These are phyloP conservation scores for Kalmusia sp. DNA, from an alignment of 2,329 filamentous ascomycete genomes.

Conservation along the genomic window DNA sequence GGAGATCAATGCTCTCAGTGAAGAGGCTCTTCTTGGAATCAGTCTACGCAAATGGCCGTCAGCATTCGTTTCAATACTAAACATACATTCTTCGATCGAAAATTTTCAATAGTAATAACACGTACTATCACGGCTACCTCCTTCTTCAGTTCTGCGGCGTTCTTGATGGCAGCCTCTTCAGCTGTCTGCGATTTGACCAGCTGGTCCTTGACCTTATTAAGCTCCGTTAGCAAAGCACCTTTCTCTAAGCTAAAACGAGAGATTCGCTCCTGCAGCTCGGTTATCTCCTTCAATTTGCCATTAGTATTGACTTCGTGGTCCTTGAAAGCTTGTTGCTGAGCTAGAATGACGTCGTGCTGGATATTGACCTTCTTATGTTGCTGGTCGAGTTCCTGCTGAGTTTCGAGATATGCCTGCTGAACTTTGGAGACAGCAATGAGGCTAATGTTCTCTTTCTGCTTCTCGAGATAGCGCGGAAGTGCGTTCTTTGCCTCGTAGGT, in stretches of 20 bases:
- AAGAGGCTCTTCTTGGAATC: constrained; percentile 25
- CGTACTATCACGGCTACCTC: constrained; percentile 20
- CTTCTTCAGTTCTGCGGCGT: constrained; percentile 19
- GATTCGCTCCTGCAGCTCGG: constrained; percentile 28
- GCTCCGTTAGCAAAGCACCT: constrained; percentile 33
- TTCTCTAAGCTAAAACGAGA: constrained; percentile 39
- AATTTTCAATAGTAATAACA: too few relatives aligned
- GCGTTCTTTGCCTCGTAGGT: constrained; percentile 25
- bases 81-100: too few relatives aligned
- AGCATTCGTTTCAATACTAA: not conserved
- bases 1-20: constrained; percentile 23
- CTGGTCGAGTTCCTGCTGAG: constrained; percentile 31
- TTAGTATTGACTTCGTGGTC: constrained; percentile 27
- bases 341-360: constrained; percentile 34
- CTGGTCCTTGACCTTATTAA: constrained; percentile 25
- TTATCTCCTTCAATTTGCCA: constrained; percentile 28
- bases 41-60: not conserved
- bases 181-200: constrained; percentile 17
- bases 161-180: constrained; percentile 16
- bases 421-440: constrained; percentile 31
- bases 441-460: constrained; percentile 36
- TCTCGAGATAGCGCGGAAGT: constrained; percentile 33
- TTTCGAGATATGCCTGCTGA: constrained; percentile 30
- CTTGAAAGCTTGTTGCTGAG: constrained; percentile 35
- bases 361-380: constrained; percentile 38